Conservation (phyloP, 2,329 filamentous ascomycete genomes). For the Nemania bipapillata region DNA sequence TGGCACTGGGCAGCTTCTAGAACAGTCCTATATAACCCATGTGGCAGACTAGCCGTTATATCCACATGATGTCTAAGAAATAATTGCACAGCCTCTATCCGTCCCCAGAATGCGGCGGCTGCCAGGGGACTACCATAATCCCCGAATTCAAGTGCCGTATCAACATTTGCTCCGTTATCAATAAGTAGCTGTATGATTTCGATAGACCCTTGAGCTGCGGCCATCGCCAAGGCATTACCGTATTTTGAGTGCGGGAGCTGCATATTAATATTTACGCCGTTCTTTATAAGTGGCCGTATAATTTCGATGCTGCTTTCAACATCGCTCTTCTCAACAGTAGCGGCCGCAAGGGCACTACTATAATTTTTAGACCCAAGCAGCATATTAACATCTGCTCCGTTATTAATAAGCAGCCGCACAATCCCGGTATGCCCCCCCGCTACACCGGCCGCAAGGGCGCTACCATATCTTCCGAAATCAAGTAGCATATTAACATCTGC, state of each 20-base stretch:
- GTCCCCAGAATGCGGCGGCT: background rate
- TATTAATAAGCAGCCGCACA: background rate
- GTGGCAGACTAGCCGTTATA: background rate
- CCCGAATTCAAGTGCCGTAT: background rate
- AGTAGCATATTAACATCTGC: constrained; percentile 10
- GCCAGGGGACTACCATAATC: constrained; percentile 3
- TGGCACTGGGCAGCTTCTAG: background rate
- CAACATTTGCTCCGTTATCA: constrained; percentile 4
- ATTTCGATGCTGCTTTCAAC: no score
- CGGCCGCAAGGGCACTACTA: constrained; percentile 19
- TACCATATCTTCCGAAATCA: background rate
- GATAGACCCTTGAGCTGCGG: background rate
- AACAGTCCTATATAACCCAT: background rate
- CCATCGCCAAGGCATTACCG: constrained; percentile 18
- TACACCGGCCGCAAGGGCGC: constrained; percentile 18
- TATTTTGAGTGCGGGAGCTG: background rate
- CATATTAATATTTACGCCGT: constrained; percentile 15
- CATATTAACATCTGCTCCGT: constrained; percentile 17
- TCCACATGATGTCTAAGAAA: background rate
- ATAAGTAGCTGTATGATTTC: background rate
- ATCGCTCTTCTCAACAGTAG: no score
- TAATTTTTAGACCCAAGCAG: background rate
- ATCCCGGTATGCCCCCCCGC: background rate
- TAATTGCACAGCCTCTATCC: background rate
- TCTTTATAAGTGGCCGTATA: background rate